Base-by-base conservation (phyloP, 2,329 filamentous ascomycete genomes). In the Talaromyces sp. region DNA sequence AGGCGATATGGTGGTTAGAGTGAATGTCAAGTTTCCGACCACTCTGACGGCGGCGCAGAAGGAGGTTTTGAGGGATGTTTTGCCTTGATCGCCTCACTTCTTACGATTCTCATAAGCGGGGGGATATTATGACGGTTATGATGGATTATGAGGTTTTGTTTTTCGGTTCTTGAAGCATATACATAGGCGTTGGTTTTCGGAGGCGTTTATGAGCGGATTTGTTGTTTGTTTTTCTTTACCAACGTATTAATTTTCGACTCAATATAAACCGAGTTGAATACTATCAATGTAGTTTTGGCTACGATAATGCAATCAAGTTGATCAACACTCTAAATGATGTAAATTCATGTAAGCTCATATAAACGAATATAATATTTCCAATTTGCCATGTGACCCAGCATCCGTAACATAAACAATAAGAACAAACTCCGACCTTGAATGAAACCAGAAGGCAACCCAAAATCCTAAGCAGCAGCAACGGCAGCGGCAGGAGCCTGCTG, bases 11-110 rank as follows among this genome's bases (percentile, higher is more conserved):
- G 81, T 98, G 66, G 85, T 99, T 66, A 90, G 89, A 66, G 93
- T 97, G 73, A 95, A 95, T 74, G 93, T 99, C 77, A 93, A 91
- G 75, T 98, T 97, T 82, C 95, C 95, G 0, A 89, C 88, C 3
- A 89, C 80, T 47, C 79, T 99, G 78, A 94, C 92, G 3, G 65
- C 85, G 8, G 81, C 85, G 4, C 94, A 98, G 81, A 98, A 97
- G 83, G 82, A 88, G 69, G 85, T 90, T 75, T 79, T 99, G 69
- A 91, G 85, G 79, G 89, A 93, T 72, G 91, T 97, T 72, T 81
- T 99, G 64, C 85, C 78, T 73, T 75, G 74, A 22, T 35, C 31
- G n/a, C 19, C 49, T 31, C 27, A 7, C 31, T 8, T 24, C 31
- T 4, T 19, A n/a, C 5, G 14, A 54, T 33, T 7, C 10, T 3